Base-by-base conservation (phyloP, 495 filamentous ascomycete species). In the Neurospora africana region DNA sequence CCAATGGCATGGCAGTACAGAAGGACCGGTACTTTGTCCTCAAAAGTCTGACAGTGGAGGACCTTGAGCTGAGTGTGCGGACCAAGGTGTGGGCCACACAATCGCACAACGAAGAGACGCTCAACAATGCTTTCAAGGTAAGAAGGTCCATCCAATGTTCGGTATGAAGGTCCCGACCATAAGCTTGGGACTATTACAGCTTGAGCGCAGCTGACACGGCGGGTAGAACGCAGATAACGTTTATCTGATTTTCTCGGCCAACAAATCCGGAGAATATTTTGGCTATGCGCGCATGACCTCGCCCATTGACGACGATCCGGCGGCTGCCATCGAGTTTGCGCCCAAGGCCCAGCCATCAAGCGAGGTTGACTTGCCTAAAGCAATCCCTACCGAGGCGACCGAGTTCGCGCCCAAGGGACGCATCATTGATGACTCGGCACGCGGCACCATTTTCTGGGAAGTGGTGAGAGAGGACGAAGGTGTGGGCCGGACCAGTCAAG, bases 381-480 rank as follows among this genome's bases (percentile, higher is more conserved):
- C 90, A 2, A 95, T 92, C 30, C 87, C 89, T 0, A 98, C 94
- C 1, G 87, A 88, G 68, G 91, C 92, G 15, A 98, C 94, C 11
- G 87, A 91, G 40, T 91, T 85, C 41, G 93, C 93, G 4, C 95
- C 93, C 23, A 91, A 86, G 75, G 95, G 95, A 41, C 89, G 91
- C 61, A 94, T 99, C 76, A 95, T 99, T 71, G 93, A 97, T 78
- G 95, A 99, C 79, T 91, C 93, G 33, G 92, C 91, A 2, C 89
- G 95, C 27, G 95, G 94, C 0, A 97, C 94, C 10, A 97, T 97
- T 70, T 99, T 99, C 76, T 99, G 95, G 95, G 95, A 99, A 78
- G 92, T 92, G 5, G 91, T 94, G 71, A 77, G 83, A 0, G 89
- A 89, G 4, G 81, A 82, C 33, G 74, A 72, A 8, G 78, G 81